Percentiles rank a stretch among this genome's conserved stretches.
Conservation (phyloP, 352 stramenopile genomes). For the Phytophthora pinifolia region DNA sequence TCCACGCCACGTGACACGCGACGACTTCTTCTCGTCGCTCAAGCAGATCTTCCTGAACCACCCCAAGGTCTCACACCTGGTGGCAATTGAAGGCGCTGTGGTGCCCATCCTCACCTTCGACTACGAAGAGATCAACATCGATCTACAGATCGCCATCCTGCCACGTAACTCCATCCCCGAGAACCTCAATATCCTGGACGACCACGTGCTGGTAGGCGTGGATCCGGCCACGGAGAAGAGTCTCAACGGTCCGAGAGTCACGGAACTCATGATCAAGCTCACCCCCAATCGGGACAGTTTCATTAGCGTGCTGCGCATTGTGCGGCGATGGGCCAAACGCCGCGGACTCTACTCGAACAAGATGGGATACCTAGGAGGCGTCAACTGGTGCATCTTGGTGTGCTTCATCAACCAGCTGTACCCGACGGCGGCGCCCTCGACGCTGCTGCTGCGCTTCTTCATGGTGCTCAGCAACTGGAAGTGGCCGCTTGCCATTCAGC, state of each 20-base stretch:
- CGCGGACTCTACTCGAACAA: slow-evolving; percentile 99
- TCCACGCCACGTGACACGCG: slow-evolving; percentile 93
- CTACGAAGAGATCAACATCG: slow-evolving; percentile 99
- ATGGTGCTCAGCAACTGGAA: slow-evolving; percentile 91
- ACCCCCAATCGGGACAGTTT: slow-evolving; percentile 88
- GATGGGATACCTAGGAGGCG: slow-evolving; percentile 97
- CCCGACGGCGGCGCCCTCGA: slow-evolving; percentile 82
- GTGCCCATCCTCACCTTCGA: slow-evolving; percentile 99
- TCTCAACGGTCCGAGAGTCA: slow-evolving; percentile 90
- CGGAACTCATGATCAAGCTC: slow-evolving; percentile 91
- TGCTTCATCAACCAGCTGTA: slow-evolving; percentile 95
- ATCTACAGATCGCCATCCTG: slow-evolving; percentile 97
- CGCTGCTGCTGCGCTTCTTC: slow-evolving; percentile 87
- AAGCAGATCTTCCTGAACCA: slow-evolving; percentile 92
- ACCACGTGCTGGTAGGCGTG: slow-evolving; percentile 85
- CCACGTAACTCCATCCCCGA: slow-evolving; percentile 90
- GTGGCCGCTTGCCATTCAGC: slow-evolving; percentile 89
- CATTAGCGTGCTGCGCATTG: slow-evolving; percentile 85
- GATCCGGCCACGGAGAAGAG: slow-evolving; percentile 89
- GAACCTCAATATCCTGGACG: slow-evolving; percentile 90
- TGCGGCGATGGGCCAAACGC: slow-evolving; percentile 88
- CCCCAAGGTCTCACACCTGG: slow-evolving; percentile 90
- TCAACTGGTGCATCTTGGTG: slow-evolving; percentile 99
- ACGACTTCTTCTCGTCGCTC: slow-evolving; percentile 96
- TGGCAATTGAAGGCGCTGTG: slow-evolving; percentile 88